Conservation (phyloP, 1,284 basidiomycete species). For the Ganoderma resinaceum region DNA sequence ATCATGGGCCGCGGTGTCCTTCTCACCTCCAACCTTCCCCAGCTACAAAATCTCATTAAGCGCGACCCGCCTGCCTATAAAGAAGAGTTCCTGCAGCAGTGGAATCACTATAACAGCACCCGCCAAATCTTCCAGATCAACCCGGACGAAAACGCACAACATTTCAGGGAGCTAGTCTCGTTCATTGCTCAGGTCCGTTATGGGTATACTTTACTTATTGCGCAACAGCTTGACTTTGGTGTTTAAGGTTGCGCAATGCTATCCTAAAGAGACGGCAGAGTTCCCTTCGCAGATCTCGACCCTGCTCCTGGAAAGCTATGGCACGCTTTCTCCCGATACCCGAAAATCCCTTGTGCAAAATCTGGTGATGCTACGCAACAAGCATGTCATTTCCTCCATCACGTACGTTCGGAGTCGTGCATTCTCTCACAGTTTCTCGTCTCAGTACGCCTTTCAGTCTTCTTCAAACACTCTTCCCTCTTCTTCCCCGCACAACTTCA, state of each 20-base stretch:
- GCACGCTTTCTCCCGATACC: slow-evolving; percentile 76
- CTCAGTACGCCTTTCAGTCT: slow-evolving; percentile 60
- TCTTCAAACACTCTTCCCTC: slow-evolving; percentile 90
- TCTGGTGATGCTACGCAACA: slow-evolving; percentile 92
- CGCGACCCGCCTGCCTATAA: slow-evolving; percentile 91
- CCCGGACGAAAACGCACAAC: slow-evolving; percentile 81
- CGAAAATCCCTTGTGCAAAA: slow-evolving; percentile 88
- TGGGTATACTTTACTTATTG: not conserved
- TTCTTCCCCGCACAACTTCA: slow-evolving; percentile 91
- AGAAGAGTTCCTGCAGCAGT: slow-evolving; percentile 98
- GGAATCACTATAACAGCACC: slow-evolving; percentile 94
- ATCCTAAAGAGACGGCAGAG: slow-evolving; percentile 85
- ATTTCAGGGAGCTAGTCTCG: slow-evolving; percentile 86
- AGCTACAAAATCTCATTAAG: slow-evolving; percentile 97
- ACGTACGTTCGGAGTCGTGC: slow-evolving; percentile 64
- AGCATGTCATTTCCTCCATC: slow-evolving; percentile 91
- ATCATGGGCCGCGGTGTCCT: slow-evolving; percentile 66
- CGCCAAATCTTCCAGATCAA: slow-evolving; percentile 84
- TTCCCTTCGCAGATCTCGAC: slow-evolving; percentile 83
- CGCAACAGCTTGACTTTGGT: not conserved
- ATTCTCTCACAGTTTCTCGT: not conserved
- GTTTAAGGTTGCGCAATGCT: slow-evolving; percentile 83
- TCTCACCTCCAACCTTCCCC: slow-evolving; percentile 76
- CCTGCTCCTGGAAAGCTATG: slow-evolving; percentile 80
- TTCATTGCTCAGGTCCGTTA: slow-evolving; percentile 81